Conservation (phyloP, 805 yeast species). For the Blastobotrys terrestris region DNA sequence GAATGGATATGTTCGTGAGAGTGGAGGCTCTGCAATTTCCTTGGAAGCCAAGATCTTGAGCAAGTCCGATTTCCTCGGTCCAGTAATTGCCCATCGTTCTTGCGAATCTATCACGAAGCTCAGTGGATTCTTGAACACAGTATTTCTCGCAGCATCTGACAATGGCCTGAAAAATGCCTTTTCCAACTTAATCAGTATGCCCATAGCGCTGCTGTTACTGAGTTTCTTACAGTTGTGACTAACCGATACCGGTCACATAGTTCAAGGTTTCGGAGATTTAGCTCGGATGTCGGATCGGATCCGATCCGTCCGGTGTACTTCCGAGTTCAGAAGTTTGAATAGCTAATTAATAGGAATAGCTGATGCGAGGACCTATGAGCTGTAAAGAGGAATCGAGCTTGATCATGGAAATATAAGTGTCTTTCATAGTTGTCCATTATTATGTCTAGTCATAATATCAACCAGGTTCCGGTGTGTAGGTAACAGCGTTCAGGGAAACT, state of each 20-base stretch:
- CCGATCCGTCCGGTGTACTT: too few relatives aligned
- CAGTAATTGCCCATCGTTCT: constrained; percentile 51
- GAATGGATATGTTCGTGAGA: constrained; percentile 51
- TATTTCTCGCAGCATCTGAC: constrained; percentile 8
- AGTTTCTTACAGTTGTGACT: not conserved
- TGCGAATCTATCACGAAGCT: constrained; percentile 34
- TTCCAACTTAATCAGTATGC: constrained; percentile 6
- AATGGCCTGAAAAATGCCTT: constrained; percentile 11
- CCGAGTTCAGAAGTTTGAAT: too few relatives aligned
- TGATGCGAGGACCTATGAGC: too few relatives aligned
- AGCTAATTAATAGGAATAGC: too few relatives aligned
- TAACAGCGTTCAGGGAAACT: too few relatives aligned
- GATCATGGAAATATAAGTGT: too few relatives aligned
- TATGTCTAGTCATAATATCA: too few relatives aligned
- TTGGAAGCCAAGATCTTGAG: constrained; percentile 53
- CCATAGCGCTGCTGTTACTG: not conserved
- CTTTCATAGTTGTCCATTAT: too few relatives aligned
- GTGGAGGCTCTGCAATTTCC: constrained; percentile 45
- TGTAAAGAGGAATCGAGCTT: too few relatives aligned
- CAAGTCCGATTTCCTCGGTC: constrained; percentile 49
- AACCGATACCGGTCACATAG: not conserved
- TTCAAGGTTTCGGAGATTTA: not conserved
- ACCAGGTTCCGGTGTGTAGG: too few relatives aligned
- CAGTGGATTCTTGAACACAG: constrained; percentile 37
- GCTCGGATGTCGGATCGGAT: not conserved